Conservation (phyloP, 768 basidiomycete genomes). For the Leccinum imitatum region DNA sequence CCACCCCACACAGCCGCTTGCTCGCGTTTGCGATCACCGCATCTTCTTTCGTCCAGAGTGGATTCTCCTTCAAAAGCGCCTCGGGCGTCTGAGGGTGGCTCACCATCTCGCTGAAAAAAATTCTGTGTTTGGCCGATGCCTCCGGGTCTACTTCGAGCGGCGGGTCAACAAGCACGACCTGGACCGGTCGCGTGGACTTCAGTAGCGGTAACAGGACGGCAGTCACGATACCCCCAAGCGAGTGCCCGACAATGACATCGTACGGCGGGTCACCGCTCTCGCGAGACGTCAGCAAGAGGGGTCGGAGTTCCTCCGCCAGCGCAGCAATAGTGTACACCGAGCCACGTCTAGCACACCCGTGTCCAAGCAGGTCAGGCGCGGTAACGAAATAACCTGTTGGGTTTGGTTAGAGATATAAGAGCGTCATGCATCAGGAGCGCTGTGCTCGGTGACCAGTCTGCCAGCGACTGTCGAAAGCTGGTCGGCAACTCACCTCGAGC, state of each 20-base stretch:
- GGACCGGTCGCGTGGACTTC: slow-evolving; percentile 5
- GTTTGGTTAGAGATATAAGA: not conserved
- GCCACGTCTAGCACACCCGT: slow-evolving; percentile 11
- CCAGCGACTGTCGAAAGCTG: not conserved
- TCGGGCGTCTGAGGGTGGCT: not conserved
- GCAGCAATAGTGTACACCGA: slow-evolving; percentile 18
- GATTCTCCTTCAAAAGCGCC: not conserved
- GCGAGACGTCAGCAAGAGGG: slow-evolving; percentile 3
- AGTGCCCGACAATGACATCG: slow-evolving; percentile 23
- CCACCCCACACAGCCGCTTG: slow-evolving; percentile 7
- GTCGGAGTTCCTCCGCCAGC: slow-evolving; percentile 12
- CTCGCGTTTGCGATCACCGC: not conserved
- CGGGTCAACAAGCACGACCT: slow-evolving; percentile 22
- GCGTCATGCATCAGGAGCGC: not conserved
- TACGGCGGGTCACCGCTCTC: not conserved
- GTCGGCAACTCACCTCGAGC: slow-evolving; percentile 14
- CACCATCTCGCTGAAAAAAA: not conserved
- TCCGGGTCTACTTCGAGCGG: slow-evolving; percentile 8
- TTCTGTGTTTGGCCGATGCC: not conserved
- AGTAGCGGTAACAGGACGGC: slow-evolving; percentile 16
- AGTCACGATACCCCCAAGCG: slow-evolving; percentile 20
- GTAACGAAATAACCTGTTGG: slow-evolving; percentile 24
- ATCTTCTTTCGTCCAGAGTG: slow-evolving; percentile 7
- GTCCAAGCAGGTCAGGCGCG: slow-evolving; percentile 27
- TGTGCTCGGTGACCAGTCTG: not conserved